A percentile compares a stretch with the other conserved stretches of the same genome.
Conservation (phyloP, 176 grass and related monocot genomes). For the Triticum turgidum region DNA sequence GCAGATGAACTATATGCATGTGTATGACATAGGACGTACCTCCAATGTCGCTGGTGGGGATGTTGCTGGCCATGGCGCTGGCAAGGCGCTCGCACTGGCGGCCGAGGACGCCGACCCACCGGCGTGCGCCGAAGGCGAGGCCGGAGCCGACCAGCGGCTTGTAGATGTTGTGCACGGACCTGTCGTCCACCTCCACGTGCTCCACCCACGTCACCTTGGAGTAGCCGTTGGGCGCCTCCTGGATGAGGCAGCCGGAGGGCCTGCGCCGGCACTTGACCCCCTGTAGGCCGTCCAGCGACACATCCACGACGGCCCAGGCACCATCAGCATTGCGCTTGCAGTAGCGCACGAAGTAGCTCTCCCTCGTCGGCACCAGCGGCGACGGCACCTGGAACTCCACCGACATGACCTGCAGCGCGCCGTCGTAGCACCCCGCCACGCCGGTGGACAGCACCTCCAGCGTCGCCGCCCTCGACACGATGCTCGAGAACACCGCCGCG, state of each 20-base stretch:
- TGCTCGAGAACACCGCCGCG: constrained; percentile 75
- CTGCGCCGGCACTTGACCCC: constrained; percentile 59
- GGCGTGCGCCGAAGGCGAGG: constrained; percentile 73
- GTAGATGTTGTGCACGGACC: constrained; percentile 92
- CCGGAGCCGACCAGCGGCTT: constrained; percentile 76
- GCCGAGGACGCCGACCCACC: constrained; percentile 81
- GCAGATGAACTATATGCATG: not conserved
- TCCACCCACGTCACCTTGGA: constrained; percentile 99
- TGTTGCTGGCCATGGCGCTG: constrained; percentile 90
- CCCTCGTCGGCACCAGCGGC: constrained; percentile 82
- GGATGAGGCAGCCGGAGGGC: constrained; percentile 90
- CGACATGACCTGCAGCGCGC: constrained; percentile 97
- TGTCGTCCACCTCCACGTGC: constrained; percentile 91
- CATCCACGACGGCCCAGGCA: constrained; percentile 87
- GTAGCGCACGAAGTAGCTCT: constrained; percentile 89
- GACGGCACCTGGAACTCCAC: constrained; percentile 98
- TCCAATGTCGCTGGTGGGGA: constrained; percentile 80
- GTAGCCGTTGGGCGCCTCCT: constrained; percentile 97
- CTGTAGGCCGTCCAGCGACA: constrained; percentile 83
- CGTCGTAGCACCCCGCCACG: constrained; percentile 85
- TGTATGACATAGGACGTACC: constrained; percentile 31
- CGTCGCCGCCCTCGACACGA: constrained; percentile 73
- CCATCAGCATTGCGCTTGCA: constrained; percentile 93
- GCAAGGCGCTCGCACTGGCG: constrained; percentile 91
- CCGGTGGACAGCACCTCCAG: constrained; percentile 91